These are phyloP conservation scores for Polygonum aviculare DNA, from an alignment of 148 eudicot species.

Conservation along the genomic window DNA sequence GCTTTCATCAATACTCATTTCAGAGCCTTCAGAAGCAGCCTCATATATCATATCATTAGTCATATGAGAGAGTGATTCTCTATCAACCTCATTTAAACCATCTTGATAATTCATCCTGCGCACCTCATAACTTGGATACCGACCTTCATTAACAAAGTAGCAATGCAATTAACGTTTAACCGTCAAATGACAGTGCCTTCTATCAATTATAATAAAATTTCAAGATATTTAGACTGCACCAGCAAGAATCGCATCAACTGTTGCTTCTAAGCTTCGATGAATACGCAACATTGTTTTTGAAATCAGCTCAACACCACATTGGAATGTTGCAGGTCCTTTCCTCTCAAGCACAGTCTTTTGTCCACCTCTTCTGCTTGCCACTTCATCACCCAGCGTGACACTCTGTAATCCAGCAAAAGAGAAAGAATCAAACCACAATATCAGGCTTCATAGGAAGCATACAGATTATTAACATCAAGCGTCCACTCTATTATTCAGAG, in stretches of 20 bases:
- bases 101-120: conserved; percentile 50
- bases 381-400: conserved; percentile 97
- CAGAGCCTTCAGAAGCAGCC: conserved; percentile 27
- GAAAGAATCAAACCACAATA: background rate
- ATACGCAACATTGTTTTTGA: conserved; percentile 70
- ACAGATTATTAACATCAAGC: background rate
- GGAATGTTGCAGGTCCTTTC: conserved; percentile 88
- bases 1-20: conserved; percentile 19
- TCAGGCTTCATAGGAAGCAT: background rate
- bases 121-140: conserved; percentile 62
- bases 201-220: background rate
- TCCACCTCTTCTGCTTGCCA: conserved; percentile 89
- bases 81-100: conserved; percentile 18
- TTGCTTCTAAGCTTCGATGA: conserved; percentile 65
- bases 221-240: conserved; percentile 32
- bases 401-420: conserved; percentile 39
- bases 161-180: background rate
- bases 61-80: conserved; percentile 19
- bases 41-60: conserved; percentile 21
- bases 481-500: background rate
- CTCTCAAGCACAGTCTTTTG: conserved; percentile 88
- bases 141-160: conserved; percentile 43
- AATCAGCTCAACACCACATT: conserved; percentile 75
- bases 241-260: conserved; percentile 81
- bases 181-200: conserved; percentile 11